These are phyloP conservation scores for Gossypium herbaceum DNA, from an alignment of 345 rosid genomes.

Conservation along the genomic window DNA sequence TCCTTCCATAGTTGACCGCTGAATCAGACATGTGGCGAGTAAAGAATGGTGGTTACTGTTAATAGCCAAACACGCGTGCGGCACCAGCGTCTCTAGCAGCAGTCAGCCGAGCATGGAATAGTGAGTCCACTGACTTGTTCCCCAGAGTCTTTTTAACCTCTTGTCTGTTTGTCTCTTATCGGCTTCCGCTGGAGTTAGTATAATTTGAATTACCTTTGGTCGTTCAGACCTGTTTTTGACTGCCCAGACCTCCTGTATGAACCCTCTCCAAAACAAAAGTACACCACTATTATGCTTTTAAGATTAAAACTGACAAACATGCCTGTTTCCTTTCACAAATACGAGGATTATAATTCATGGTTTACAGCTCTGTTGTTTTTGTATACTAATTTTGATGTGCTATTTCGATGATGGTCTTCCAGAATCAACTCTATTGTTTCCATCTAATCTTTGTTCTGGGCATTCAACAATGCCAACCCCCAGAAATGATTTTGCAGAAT, in stretches of 20 bases:
- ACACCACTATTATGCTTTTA: not conserved
- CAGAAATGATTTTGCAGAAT: slow-evolving; percentile 41
- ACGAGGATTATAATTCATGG: not conserved
- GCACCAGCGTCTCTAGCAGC: slow-evolving; percentile 21
- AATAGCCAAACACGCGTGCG: slow-evolving; percentile 19
- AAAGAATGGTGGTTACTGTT: not conserved
- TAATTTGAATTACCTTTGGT: not conserved
- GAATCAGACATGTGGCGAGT: not conserved
- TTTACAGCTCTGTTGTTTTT: not conserved
- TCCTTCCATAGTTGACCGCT: not conserved
- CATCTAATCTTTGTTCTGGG: slow-evolving; percentile 46
- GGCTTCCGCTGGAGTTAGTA: not conserved
- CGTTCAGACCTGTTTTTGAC: slow-evolving; percentile 1
- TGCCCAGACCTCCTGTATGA: not conserved
- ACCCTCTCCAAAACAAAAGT: not conserved
- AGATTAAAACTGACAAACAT: not conserved
- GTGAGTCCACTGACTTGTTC: not conserved
- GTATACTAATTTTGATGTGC: not conserved
- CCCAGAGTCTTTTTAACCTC: not conserved
- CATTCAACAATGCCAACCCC: slow-evolving; percentile 65
- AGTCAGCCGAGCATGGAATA: not conserved
- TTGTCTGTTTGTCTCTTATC: not conserved
- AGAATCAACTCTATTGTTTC: slow-evolving; percentile 35
- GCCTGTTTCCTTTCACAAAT: not conserved
- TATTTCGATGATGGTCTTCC: slow-evolving; percentile 12